Conservation (phyloP, 805 yeast species). For the Candida succiphila region DNA sequence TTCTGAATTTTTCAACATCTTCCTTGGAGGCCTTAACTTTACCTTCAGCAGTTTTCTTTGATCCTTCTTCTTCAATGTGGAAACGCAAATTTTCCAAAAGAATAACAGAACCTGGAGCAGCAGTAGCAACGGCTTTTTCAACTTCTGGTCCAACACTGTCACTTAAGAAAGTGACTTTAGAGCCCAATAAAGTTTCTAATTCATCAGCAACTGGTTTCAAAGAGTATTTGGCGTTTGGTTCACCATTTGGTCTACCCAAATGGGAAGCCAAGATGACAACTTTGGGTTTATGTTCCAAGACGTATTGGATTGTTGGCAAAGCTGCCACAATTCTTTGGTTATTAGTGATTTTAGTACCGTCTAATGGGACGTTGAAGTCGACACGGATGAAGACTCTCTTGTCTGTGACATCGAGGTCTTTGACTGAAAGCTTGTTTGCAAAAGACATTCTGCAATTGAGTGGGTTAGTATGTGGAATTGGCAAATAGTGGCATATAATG, state of each 20-base stretch:
- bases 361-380: conserved; percentile 91
- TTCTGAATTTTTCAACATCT: conserved; percentile 80
- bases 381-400: conserved; percentile 99
- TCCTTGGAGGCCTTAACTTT: conserved; percentile 88
- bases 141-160: conserved; percentile 94
- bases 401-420: conserved; percentile 76
- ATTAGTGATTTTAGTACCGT: conserved; percentile 95
- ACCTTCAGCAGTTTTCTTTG: conserved; percentile 77
- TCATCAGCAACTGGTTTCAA: conserved; percentile 90
- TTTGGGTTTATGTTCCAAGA: conserved; percentile 84
- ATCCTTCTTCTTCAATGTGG: conserved; percentile 98
- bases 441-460: conserved; percentile 70
- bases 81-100: conserved; percentile 94
- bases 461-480: no score
- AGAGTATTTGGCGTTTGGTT: conserved; percentile 75
- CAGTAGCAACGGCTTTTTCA: conserved; percentile 64
- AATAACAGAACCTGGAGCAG: conserved; percentile 73
- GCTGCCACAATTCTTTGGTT: conserved; percentile 99
- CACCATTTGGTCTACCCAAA: conserved; percentile 99
- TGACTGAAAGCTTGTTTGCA: conserved; percentile 85
- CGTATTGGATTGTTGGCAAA: conserved; percentile 95
- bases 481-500: no score
- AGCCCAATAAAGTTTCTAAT: conserved; percentile 65
- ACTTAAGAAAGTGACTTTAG: conserved; percentile 68
- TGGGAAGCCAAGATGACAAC: conserved; percentile 91